These are phyloP conservation scores for Sphaerosporella brunnea DNA, from an alignment of 495 filamentous ascomycete species.

Conservation along the genomic window DNA sequence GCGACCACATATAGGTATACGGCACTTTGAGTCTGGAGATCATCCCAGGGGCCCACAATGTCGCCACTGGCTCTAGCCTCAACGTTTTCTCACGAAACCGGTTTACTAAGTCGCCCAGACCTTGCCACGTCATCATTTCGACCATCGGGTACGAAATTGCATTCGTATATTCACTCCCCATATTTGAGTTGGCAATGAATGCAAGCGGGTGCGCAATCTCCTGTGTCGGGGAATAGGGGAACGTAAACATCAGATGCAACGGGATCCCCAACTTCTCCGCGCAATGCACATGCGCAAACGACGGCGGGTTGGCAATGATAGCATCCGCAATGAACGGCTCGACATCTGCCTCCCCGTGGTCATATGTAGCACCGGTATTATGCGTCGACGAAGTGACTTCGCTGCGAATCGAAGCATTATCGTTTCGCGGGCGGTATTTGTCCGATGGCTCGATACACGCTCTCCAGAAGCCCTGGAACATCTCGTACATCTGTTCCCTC, in stretches of 20 bases:
- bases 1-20: slow-evolving; percentile 50
- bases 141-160: slow-evolving; percentile 57
- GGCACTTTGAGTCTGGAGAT: slow-evolving; percentile 43
- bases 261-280: slow-evolving; percentile 48
- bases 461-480: slow-evolving; percentile 45
- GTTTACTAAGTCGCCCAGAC: slow-evolving; percentile 47
- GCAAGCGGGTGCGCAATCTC: slow-evolving; percentile 57
- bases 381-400: slow-evolving; percentile 19
- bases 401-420: slow-evolving; percentile 6
- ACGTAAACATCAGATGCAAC: slow-evolving; percentile 48
- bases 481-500: slow-evolving; percentile 43
- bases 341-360: background rate
- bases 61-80: slow-evolving; percentile 42
- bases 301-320: slow-evolving; percentile 54
- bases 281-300: slow-evolving; percentile 48
- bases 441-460: slow-evolving; percentile 40
- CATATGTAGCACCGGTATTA: slow-evolving; percentile 6
- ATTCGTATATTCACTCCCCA: slow-evolving; percentile 46
- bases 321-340: slow-evolving; percentile 49
- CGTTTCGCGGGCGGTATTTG: slow-evolving; percentile 14
- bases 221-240: slow-evolving; percentile 50
- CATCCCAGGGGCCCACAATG: slow-evolving; percentile 47
- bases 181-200: slow-evolving; percentile 45
- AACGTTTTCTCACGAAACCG: slow-evolving; percentile 42
- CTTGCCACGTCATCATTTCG: slow-evolving; percentile 48